phyloP scores from a whole-genome alignment of 2,329 filamentous ascomycete species.

The Hymenoscyphus linearis region DNA sequence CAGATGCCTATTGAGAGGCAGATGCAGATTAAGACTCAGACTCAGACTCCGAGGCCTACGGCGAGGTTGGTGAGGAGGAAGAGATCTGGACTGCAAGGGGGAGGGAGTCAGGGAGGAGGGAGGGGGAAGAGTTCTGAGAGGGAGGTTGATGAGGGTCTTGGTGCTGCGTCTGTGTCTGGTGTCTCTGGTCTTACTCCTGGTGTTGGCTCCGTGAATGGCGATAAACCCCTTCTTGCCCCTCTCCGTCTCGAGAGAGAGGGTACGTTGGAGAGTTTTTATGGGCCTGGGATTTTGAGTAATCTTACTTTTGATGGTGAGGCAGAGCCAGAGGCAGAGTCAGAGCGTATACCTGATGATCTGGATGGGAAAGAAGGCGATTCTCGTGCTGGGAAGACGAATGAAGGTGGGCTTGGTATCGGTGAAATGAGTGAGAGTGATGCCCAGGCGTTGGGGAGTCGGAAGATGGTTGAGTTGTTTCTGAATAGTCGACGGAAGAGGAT shows the following conservation, averaged over 20 bases:
- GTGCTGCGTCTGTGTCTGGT: too few species aligned
- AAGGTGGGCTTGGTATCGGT: conserved; percentile 12
- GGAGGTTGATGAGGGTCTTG: too few species aligned
- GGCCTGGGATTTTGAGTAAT: not conserved
- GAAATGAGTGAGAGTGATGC: conserved; percentile 24
- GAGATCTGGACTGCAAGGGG: not conserved
- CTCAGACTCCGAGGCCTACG: not conserved
- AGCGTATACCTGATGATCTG: too few species aligned
- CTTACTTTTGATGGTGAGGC: conserved; percentile 9
- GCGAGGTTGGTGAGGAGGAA: not conserved
- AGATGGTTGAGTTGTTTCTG: conserved; percentile 51
- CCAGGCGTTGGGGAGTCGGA: conserved; percentile 41
- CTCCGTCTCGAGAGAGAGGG: not conserved
- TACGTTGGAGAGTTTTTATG: conserved; percentile 16
- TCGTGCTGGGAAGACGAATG: too few species aligned
- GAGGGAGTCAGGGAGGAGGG: not conserved
- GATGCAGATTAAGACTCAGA: conserved; percentile 14
- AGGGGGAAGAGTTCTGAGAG: not conserved
- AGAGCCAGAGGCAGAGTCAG: too few species aligned
- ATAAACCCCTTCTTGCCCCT: not conserved
- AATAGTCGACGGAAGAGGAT: conserved; percentile 43
- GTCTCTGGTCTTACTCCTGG: too few species aligned
- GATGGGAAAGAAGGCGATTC: conserved; percentile 11
- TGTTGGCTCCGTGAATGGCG: too few species aligned
- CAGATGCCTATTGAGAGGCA: too few species aligned